These are phyloP conservation scores for Saposhnikovia divaricata DNA, from an alignment of 129 eudicot genomes.

Conservation along the genomic window DNA sequence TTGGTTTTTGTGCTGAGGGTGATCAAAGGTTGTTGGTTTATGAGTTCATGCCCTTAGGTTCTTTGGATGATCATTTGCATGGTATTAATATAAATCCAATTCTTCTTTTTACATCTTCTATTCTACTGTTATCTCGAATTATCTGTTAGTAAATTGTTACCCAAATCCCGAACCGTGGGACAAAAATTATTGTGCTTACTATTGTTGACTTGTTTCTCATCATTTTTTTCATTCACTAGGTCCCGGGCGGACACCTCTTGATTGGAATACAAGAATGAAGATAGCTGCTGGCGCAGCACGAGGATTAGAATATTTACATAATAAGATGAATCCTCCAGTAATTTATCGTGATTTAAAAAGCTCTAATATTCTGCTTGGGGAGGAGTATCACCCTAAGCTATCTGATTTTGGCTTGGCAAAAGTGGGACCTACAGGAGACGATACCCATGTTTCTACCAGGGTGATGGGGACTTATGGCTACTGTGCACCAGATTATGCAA, in stretches of 20 bases:
- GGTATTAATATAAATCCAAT: constrained; percentile 27
- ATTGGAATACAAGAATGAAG: constrained; percentile 81
- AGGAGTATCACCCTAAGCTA: constrained; percentile 66
- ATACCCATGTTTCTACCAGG: constrained; percentile 91
- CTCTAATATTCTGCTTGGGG: constrained; percentile 77
- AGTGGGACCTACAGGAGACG: constrained; percentile 86
- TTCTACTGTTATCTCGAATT: not conserved
- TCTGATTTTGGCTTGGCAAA: constrained; percentile 95
- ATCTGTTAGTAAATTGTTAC: not conserved
- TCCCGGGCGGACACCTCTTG: constrained; percentile 31
- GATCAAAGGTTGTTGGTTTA: constrained; percentile 77
- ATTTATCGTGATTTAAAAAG: constrained; percentile 87
- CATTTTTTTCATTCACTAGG: constrained; percentile 19
- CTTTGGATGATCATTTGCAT: constrained; percentile 72
- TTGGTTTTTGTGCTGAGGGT: constrained; percentile 90
- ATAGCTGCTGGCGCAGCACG: constrained; percentile 81
- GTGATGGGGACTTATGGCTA: constrained; percentile 98
- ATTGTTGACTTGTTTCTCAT: not conserved
- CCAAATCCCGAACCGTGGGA: not conserved
- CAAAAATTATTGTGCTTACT: not conserved
- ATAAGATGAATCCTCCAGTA: constrained; percentile 62
- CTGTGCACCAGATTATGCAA: constrained; percentile 95
- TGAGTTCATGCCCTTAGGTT: constrained; percentile 83
- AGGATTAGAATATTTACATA: constrained; percentile 79
- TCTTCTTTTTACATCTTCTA: not conserved